Base-by-base conservation (phyloP, 2,329 filamentous ascomycete species). In the Penicillium olsonii region DNA sequence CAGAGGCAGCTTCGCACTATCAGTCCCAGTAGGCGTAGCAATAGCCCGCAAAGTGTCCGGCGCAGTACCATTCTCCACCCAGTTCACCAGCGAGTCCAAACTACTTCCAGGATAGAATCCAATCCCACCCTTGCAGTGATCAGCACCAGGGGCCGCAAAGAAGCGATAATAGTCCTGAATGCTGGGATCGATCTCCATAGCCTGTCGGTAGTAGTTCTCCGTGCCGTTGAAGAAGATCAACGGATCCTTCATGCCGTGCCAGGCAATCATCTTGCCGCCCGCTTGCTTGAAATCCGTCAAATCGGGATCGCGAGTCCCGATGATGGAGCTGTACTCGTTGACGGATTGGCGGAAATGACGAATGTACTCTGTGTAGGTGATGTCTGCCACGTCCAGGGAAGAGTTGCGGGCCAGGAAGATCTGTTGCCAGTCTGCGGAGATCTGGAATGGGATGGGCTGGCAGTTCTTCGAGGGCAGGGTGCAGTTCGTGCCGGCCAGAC, bases 191-290 rank as follows among this genome's bases (percentile, higher is more conserved):
- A 57, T 27, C 1, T 52, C 57, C 15, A 59, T 42, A 1, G 74
- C 70, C 6, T 59, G 50, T 6, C 67, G 44, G 50, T 74, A 75
- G 54, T 76, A 76, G 19, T 68, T 45, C 3, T 54, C 51, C 1
- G 68, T 71, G 2, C 71, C 69, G 8, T 66, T 62, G 1, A 68
- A 60, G 18, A 61, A 58, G 48, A 77, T 75, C n/a, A 73, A 50
- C 17, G 67, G 50, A 50, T 75, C 72, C 2, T 63, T 65, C 6
- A 72, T 52, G 1, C 74, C 75, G 43, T 77, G 73, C 67, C 69
- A 77, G 1, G 66, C 69, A 14, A 78, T 64, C 57, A 78, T 66
- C 51, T 77, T 78, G 2, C 67, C 72, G 0, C 71, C 73, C 1
- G 55, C 48, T 1, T 56, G 42, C 22, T 63, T 63, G 57, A 76